phyloP scores from a whole-genome alignment of 2,329 filamentous ascomycete genomes.

The Aspergillus fumigatus region DNA sequence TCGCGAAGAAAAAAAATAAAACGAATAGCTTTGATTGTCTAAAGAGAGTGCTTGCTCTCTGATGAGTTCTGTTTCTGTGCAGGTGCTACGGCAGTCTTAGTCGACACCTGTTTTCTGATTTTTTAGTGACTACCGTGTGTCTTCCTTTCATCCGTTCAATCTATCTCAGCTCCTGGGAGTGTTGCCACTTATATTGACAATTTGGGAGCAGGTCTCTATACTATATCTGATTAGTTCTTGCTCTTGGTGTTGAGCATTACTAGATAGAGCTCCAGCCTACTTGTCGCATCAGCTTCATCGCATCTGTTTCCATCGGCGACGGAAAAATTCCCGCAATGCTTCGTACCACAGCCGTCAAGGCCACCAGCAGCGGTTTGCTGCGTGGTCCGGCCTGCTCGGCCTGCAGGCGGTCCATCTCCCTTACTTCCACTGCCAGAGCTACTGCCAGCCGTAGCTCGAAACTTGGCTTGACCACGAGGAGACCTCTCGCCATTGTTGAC shows the following conservation, averaged over 20 bases:
- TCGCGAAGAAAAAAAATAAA: slow-evolving; percentile 7
- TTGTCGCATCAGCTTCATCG: background rate
- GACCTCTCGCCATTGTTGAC: slow-evolving; percentile 41
- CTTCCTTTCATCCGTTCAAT: slow-evolving; percentile 24
- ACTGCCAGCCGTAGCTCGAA: slow-evolving; percentile 27
- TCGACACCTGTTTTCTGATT: slow-evolving; percentile 34
- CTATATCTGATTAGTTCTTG: background rate
- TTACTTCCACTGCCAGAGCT: slow-evolving; percentile 28
- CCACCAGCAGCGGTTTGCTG: slow-evolving; percentile 35
- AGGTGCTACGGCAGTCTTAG: slow-evolving; percentile 39
- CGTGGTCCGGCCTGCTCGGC: slow-evolving; percentile 30
- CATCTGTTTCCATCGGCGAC: slow-evolving; percentile 9
- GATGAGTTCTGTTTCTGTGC: slow-evolving; percentile 35
- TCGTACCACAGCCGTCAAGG: slow-evolving; percentile 37
- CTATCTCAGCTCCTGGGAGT: background rate
- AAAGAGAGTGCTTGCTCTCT: slow-evolving; percentile 35
- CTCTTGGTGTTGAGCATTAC: background rate
- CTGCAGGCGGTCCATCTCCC: slow-evolving; percentile 30
- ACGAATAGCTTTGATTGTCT: slow-evolving; percentile 4
- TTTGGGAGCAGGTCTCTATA: background rate
- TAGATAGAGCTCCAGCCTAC: slow-evolving; percentile 1
- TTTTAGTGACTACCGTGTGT: slow-evolving; percentile 11
- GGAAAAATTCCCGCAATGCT: slow-evolving; percentile 36
- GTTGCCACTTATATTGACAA: background rate
- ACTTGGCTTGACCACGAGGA: slow-evolving; percentile 35